Evolutionary conservation across 202 grass and related monocot genomes (phyloP).

Genomic region (Panicum virgatum): DNA sequence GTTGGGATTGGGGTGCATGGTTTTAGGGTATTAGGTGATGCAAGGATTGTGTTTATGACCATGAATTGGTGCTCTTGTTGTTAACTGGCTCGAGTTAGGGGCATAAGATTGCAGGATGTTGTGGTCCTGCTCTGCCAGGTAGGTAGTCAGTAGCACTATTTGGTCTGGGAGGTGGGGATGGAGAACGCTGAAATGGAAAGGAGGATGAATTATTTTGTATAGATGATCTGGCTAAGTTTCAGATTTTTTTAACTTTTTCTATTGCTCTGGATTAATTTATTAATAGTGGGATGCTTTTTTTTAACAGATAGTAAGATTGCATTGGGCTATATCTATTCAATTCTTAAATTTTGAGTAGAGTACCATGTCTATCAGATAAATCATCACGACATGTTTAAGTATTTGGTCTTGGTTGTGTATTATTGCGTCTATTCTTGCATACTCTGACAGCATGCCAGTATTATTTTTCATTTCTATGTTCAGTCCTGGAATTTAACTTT

Average conservation of each 20-base stretch:
- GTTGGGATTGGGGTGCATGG: neutral
- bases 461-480: neutral
- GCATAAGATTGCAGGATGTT: slow-evolving; percentile 13
- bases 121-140: neutral
- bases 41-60: neutral
- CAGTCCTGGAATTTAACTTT: neutral
- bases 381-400: neutral
- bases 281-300: neutral
- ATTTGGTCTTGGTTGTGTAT: neutral
- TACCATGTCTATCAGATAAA: neutral
- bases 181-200: neutral
- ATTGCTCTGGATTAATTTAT: neutral
- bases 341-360: neutral
- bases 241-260: neutral
- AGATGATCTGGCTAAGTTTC: neutral
- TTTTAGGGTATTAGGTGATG: neutral
- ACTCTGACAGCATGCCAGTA: neutral
- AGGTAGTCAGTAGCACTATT: neutral
- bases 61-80: neutral
- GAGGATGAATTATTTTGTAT: slow-evolving; percentile 10
- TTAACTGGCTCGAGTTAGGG: neutral
- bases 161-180: neutral
- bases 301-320: neutral
- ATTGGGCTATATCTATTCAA: neutral
- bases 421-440: neutral